A percentile compares a stretch with the other conserved stretches of the same genome.
These are phyloP conservation scores for Mucor circinelloides DNA, from an alignment of 371 early-diverging fungal species.

Conservation along the genomic window DNA sequence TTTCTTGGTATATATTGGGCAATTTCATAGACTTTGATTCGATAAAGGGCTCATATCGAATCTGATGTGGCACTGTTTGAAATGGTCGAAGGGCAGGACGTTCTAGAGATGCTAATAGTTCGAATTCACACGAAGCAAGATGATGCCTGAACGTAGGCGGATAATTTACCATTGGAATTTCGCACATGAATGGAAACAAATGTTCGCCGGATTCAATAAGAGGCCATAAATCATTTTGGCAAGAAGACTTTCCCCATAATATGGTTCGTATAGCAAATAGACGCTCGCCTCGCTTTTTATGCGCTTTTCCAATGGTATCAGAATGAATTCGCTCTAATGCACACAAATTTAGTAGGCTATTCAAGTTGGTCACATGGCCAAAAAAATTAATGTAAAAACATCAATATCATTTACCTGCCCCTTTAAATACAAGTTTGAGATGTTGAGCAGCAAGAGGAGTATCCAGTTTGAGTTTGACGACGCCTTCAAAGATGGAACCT, in stretches of 20 bases:
- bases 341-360: not conserved
- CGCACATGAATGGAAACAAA: conserved; percentile 38
- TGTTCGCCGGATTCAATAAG: conserved; percentile 36
- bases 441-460: conserved; percentile 37
- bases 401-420: conserved; percentile 32
- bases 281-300: conserved; percentile 22
- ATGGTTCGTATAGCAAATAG: conserved; percentile 37
- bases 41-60: conserved; percentile 25
- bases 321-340: conserved; percentile 30
- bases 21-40: conserved; percentile 3
- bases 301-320: conserved; percentile 25
- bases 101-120: conserved; percentile 31
- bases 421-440: conserved; percentile 40
- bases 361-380: not conserved
- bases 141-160: conserved; percentile 31
- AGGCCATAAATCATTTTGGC: conserved; percentile 19
- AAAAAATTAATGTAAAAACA: too few species aligned
- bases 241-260: conserved; percentile 30
- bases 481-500: conserved; percentile 40
- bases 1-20: conserved; percentile 9
- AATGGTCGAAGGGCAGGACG: conserved; percentile 31
- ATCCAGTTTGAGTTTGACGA: conserved; percentile 24
- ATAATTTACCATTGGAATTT: conserved; percentile 47
- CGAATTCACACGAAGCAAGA: conserved; percentile 29
- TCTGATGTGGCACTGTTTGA: conserved; percentile 23